phyloP scores from a whole-genome alignment of 768 basidiomycete species.

The Termitomyces sp. region DNA sequence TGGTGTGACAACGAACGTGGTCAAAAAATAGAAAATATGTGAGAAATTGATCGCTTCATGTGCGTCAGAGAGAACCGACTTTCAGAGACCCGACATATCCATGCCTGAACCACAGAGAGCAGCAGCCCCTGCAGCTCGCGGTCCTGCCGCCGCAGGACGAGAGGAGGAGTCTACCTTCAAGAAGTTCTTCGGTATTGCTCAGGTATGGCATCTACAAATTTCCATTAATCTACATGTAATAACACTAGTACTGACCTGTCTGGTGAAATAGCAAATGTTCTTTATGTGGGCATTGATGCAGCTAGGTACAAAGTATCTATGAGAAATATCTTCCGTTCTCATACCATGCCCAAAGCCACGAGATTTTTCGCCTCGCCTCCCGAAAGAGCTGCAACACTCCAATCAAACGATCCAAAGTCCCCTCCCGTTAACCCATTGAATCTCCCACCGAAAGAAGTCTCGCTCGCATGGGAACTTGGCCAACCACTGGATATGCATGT shows the following conservation, averaged over 20 bases:
- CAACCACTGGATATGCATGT: conserved; percentile 69
- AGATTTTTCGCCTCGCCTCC: conserved; percentile 22
- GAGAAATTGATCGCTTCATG: conserved; percentile 10
- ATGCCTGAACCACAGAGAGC: conserved; percentile 19
- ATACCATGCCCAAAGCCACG: conserved; percentile 19
- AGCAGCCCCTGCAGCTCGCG: conserved; percentile 14
- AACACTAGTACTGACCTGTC: background rate
- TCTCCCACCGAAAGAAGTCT: conserved; percentile 52
- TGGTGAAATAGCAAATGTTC: conserved; percentile 56
- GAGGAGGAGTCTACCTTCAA: conserved; percentile 18
- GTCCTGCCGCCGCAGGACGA: conserved; percentile 7
- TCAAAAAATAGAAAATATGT: conserved; percentile 6
- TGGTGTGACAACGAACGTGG: too few species aligned
- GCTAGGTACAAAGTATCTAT: conserved; percentile 38
- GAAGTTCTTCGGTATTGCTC: conserved; percentile 22
- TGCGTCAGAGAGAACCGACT: background rate
- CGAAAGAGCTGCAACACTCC: background rate
- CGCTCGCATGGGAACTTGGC: conserved; percentile 59
- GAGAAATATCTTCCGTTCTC: background rate
- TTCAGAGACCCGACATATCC: conserved; percentile 2
- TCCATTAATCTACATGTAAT: background rate
- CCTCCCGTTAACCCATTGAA: conserved; percentile 42
- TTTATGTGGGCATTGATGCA: conserved; percentile 66
- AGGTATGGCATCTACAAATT: conserved; percentile 18
- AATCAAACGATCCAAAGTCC: conserved; percentile 16